phyloP scores from a whole-genome alignment of 495 filamentous ascomycete species.

The Aspergillus olivimuriae region DNA sequence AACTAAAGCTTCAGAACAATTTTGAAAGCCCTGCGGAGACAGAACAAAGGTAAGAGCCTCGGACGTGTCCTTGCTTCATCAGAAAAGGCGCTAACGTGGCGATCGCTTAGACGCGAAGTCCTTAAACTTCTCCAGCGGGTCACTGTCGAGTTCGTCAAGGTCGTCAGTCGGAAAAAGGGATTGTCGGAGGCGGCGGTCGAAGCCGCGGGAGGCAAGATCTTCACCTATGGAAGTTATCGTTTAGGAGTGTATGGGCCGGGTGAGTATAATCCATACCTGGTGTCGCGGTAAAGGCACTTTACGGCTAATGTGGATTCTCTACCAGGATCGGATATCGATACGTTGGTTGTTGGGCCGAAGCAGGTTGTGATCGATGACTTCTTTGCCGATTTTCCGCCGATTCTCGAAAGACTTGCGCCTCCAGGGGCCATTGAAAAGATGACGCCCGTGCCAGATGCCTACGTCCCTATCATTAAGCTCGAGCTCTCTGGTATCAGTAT shows the following conservation, averaged over 20 bases:
- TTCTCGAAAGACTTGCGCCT: constrained; percentile 67
- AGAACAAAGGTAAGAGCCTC: constrained; percentile 55
- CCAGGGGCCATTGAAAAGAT: constrained; percentile 76
- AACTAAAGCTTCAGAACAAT: constrained; percentile 78
- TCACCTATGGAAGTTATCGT: constrained; percentile 90
- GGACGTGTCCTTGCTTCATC: neutral
- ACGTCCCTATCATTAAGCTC: constrained; percentile 94
- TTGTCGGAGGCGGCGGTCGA: constrained; percentile 70
- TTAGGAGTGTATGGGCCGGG: constrained; percentile 89
- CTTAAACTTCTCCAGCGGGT: constrained; percentile 69
- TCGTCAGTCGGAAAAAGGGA: constrained; percentile 69
- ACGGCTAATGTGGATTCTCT: constrained; percentile 9
- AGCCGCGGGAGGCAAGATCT: constrained; percentile 79
- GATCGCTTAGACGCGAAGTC: constrained; percentile 38
- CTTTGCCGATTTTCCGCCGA: constrained; percentile 75
- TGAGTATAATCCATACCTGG: constrained; percentile 20
- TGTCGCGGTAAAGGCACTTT: neutral
- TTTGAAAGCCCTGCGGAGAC: constrained; percentile 80
- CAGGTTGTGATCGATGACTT: constrained; percentile 85
- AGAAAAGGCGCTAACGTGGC: constrained; percentile 3
- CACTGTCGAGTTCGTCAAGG: constrained; percentile 74
- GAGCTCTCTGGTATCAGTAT: constrained; percentile 86
- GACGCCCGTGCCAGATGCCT: constrained; percentile 79
- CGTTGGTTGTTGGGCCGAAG: constrained; percentile 81
- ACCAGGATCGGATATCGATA: constrained; percentile 91